phyloP scores from a whole-genome alignment of 192 early-diverging fungal species.

The Podila clonocystis region DNA sequence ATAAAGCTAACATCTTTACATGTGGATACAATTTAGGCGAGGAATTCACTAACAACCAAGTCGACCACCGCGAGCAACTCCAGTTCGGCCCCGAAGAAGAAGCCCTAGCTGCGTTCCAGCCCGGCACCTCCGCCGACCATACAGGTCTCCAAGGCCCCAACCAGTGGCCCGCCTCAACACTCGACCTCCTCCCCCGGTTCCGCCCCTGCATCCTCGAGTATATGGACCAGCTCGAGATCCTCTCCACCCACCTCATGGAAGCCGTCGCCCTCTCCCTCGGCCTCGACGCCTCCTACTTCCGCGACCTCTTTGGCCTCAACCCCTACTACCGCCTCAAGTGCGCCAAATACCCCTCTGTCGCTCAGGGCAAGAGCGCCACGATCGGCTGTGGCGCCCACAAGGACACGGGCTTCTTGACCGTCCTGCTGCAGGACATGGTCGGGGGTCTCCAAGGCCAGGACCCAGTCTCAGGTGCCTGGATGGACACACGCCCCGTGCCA shows the following conservation, averaged over 20 bases:
- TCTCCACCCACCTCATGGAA: slow-evolving; percentile 57
- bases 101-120: slow-evolving; percentile 4
- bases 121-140: slow-evolving; percentile 46
- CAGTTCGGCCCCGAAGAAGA: slow-evolving; percentile 63
- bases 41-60: slow-evolving; percentile 36
- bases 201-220: slow-evolving; percentile 50
- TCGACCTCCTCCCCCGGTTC: slow-evolving; percentile 53
- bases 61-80: slow-evolving; percentile 63
- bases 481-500: slow-evolving; percentile 66
- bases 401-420: slow-evolving; percentile 62
- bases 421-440: slow-evolving; percentile 66
- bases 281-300: slow-evolving; percentile 50
- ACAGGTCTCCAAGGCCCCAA: slow-evolving; percentile 65
- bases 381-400: slow-evolving; percentile 69
- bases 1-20: too few species aligned
- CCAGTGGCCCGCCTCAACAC: slow-evolving; percentile 61
- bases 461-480: slow-evolving; percentile 62
- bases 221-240: slow-evolving; percentile 45
- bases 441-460: slow-evolving; percentile 72
- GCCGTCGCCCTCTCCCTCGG: slow-evolving; percentile 60
- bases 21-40: slow-evolving; percentile 18
- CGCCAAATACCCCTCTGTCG: slow-evolving; percentile 55
- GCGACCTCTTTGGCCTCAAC: slow-evolving; percentile 47
- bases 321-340: slow-evolving; percentile 58
- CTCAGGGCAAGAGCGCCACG: slow-evolving; percentile 8